Evolutionary conservation across 2,329 filamentous ascomycete species (phyloP), one percentile per base, ranked within the genome.

Genomic region (Passalora sequoiae): DNA sequence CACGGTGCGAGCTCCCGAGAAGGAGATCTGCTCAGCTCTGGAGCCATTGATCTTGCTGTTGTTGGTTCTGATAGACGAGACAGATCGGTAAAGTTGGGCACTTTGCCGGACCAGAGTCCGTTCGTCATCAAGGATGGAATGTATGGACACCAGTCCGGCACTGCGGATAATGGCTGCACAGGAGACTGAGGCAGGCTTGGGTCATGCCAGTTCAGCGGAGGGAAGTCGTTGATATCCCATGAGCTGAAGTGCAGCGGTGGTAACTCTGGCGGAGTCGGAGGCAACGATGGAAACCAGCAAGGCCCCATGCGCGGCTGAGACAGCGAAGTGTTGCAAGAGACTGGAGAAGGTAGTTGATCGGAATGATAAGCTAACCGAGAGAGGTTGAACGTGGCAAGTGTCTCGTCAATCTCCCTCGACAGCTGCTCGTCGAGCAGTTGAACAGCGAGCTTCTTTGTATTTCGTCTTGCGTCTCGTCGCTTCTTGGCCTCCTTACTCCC

Each of bases 401-500:
- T 54, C 19, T 54, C 44, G 24, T 60, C 57, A 29, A 62, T 56
- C 12, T 58, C 47, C 29, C 47, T 53, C 12, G 56, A 57, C 17
- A 62, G 53, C 47, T 60, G 54, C 39, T 59, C 51, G 32, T 62
- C 57, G 24, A 62, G 50, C 36, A 55, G 40, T 32, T 60, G 59
- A 21, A 53, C 58, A 19, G 53, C 51, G 20, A 55, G 46, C 47
- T 57, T 59, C 37, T 53, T 53, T 29, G 43, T 49, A 40, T 55
- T 54, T 3, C 57, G 53, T 42, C 58, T 53, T 16, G 51, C 49
- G 38, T 60, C 58, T 33, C 59, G 58, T n/a, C 60, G 56, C 39
- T 51, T 54, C 38, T 59, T 61, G 20, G 54, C 58, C 29, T 60
- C 59, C 40, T 56, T 59, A 8, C 58, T 59, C 15, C 52, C 55